Base-by-base conservation (phyloP, 495 filamentous ascomycete species). In the Penicillium lagena region DNA sequence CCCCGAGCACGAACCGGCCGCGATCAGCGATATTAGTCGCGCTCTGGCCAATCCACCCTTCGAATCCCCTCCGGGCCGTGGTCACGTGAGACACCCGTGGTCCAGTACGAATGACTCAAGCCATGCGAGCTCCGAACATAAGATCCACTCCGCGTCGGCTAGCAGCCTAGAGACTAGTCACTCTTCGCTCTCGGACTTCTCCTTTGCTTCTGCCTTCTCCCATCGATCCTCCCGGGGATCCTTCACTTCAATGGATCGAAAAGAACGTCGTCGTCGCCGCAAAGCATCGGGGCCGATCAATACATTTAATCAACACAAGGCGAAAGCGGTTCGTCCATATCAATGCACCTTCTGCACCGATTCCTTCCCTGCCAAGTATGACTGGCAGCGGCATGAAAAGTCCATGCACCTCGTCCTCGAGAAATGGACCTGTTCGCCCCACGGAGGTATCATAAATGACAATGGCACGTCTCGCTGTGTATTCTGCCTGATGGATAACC, bases 341-440 rank as follows among this genome's bases (percentile, higher is more conserved):
- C 86, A 91, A 64, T 95, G 88, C 59, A 95, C 88, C n/a, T 95
- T 95, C 71, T 95, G 88, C 59, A 87, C 86, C 9, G 87, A 91
- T 48, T 84, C 82, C 0, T 95, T 93, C 64, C 81, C 84, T 47
- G 86, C 85, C 32, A 95, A 95, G 60, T 89, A 91, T 64, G 88
- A 95, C 64, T 95, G 88, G 88, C 85, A 90, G 56, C 77, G 88
- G 33, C 88, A 95, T 64, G 88, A 95, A 60, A 95, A 91, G 56
- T 88, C 86, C 8, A 69, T 91, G 40, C 88, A 95, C 60, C 58
- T 95, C 31, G 83, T 81, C 17, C 74, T 95, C 2, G 88, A 95
- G 52, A 84, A 86, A 50, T 95, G 88, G 88, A 83, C 85, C n/a
- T 94, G 88, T 61, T 80, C 82, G 34, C 86, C 86, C 15, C 50